Conservation (phyloP, 2,329 filamentous ascomycete genomes). For the Colletotrichum sp. region DNA sequence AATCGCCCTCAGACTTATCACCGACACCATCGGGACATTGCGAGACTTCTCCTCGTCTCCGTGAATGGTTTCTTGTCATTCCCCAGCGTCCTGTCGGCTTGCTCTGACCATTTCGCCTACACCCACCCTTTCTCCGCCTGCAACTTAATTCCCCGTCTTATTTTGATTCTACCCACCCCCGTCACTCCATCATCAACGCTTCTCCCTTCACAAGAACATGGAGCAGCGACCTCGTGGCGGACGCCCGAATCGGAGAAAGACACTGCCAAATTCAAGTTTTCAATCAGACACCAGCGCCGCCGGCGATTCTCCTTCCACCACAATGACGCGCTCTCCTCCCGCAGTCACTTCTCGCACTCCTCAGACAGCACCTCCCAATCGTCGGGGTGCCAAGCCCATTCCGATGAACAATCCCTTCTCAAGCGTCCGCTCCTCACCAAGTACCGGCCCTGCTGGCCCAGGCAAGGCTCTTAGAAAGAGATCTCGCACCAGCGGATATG, state of each 20-base stretch:
- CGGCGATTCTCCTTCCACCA: constrained; percentile 7
- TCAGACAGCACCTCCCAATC: constrained; percentile 21
- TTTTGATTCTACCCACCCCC: background rate
- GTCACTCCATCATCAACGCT: background rate
- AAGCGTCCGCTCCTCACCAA: constrained; percentile 8
- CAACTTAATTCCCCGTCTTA: background rate
- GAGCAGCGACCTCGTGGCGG: constrained; percentile 11
- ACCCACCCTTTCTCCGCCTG: background rate
- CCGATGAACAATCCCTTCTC: constrained; percentile 8
- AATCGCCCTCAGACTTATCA: background rate
- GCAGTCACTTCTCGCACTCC: constrained; percentile 14
- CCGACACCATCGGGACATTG: background rate
- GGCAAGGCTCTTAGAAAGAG: constrained; percentile 16
- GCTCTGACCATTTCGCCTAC: background rate
- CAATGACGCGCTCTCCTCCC: constrained; percentile 19
- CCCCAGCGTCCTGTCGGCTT: background rate
- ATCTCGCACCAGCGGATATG: constrained; percentile 13
- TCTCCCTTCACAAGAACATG: constrained; percentile 5
- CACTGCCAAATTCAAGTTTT: constrained; percentile 5
- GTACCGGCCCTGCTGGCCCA: background rate
- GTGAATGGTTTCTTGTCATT: background rate
- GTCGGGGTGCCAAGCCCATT: constrained; percentile 9
- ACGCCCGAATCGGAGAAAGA: constrained; percentile 17
- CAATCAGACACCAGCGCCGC: constrained; percentile 17
- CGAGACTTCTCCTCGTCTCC: background rate